Base-by-base conservation (phyloP, 1,284 basidiomycete genomes). In the Apiotrichum porosum region DNA sequence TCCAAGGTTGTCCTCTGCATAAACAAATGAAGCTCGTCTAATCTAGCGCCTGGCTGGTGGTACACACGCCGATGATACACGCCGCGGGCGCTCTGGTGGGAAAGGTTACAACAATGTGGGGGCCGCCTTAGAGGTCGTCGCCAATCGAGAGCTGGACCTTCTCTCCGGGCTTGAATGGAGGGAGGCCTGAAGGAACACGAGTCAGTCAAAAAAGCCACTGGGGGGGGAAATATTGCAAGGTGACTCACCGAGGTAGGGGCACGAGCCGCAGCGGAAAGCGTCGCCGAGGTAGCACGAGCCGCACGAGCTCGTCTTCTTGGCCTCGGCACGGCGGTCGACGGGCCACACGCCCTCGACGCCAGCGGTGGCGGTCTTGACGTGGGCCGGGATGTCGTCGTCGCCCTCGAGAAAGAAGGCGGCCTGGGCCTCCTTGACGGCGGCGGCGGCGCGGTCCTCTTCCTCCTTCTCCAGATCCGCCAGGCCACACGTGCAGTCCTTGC, bases 281-380 rank as follows among this genome's bases (percentile, higher is more conserved):
- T 99, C 94, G 10, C 94, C 95, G 42, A 98, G 77, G 78, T 91
- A 97, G 77, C 94, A 99, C 73, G 80, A 95, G n/a, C 92, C 93
- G 76, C 94, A 98, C 64, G 88, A 92, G 68, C 88, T 92, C 40
- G 92, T 97, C 60, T 50, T 84, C 64, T 75, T 77, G 60, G 81
- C 78, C 42, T 78, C 77, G 8, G 88, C 81, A 63, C 83, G 83
- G 55, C 78, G 78, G 24, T 83, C 78, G 54, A 77, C 75, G 17
- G 58, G 74, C 72, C 60, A 75, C 17, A 73, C 54, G 14, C 66
- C 63, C 54, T 72, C 71, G n/a, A 64, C 58, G 13, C 70, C 70
- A 4, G 43, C 46, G 1, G 67, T 70, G 2, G 71, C 71, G 1
- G 18, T 57, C 42, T 61, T 60, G 24, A 74, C 40, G 37, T 57